A percentile compares a stretch with the other conserved stretches of the same genome.
Conservation (phyloP, 495 filamentous ascomycete species). For the Lasiosphaeria miniovina region DNA sequence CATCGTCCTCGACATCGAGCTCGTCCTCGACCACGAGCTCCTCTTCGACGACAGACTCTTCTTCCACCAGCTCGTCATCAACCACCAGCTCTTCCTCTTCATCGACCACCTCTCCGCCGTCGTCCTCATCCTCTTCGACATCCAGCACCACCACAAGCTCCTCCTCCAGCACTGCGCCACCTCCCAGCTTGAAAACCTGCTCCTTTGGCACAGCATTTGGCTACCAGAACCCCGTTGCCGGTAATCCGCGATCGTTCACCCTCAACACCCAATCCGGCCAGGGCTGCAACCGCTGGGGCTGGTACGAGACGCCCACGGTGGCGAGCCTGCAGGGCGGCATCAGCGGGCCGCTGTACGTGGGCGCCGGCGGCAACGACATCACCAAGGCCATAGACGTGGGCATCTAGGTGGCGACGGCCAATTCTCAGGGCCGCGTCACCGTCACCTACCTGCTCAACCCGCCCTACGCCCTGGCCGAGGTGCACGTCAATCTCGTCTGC, state of each 20-base stretch:
- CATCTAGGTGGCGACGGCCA: constrained; percentile 19
- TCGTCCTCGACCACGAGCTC: neutral
- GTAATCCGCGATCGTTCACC: constrained; percentile 1
- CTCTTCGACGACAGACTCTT: neutral
- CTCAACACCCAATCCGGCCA: constrained; percentile 20
- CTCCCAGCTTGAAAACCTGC: constrained; percentile 12
- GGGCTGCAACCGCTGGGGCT: constrained; percentile 27
- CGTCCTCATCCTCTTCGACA: constrained; percentile 7
- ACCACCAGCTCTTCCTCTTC: constrained; percentile 4
- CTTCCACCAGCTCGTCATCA: neutral
- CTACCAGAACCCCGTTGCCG: constrained; percentile 14
- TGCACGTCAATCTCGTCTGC: constrained; percentile 21
- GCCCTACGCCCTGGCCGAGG: constrained; percentile 18
- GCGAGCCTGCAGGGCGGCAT: constrained; percentile 22
- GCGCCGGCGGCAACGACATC: constrained; percentile 31
- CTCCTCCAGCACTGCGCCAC: constrained; percentile 4
- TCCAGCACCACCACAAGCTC: constrained; percentile 2
- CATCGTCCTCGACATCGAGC: neutral
- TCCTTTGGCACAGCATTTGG: constrained; percentile 20
- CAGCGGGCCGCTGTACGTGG: constrained; percentile 24
- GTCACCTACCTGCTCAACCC: constrained; percentile 21
- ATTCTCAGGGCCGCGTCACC: constrained; percentile 13
- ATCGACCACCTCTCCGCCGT: neutral
- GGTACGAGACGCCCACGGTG: constrained; percentile 23
- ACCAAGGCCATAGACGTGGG: constrained; percentile 25